Evolutionary conservation across 1,139 yeast species (phyloP).

Genomic region (Saccharomyces hybrid): DNA sequence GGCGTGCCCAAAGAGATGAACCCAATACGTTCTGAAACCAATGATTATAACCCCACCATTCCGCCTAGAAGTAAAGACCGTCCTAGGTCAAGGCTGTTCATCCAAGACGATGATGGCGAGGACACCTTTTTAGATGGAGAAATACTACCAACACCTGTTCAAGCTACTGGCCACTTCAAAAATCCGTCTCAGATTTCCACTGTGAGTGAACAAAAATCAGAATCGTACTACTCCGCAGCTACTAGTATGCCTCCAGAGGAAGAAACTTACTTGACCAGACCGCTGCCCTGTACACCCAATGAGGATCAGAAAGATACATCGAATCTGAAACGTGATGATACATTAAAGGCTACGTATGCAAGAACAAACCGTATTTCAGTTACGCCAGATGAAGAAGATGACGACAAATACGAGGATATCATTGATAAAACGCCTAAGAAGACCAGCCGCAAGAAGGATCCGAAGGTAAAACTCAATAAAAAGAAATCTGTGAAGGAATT

Average conservation of each 20-base stretch:
- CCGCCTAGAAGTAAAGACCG: conserved; percentile 31
- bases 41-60: conserved; percentile 24
- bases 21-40: conserved; percentile 21
- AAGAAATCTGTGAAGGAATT: conserved; percentile 24
- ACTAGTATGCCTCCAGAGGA: conserved; percentile 8
- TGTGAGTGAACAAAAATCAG: conserved; percentile 14
- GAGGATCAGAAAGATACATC: conserved; percentile 3
- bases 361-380: background rate
- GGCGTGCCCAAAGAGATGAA: conserved; percentile 8
- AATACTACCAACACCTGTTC: background rate
- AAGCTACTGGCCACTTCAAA: background rate
- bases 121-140: conserved; percentile 1
- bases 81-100: conserved; percentile 24
- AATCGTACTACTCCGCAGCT: conserved; percentile 20
- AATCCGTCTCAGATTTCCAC: conserved; percentile 8
- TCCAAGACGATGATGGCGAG: conserved; percentile 17
- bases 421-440: conserved; percentile 7
- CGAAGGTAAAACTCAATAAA: conserved; percentile 5
- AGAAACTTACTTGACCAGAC: conserved; percentile 13
- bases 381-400: conserved; percentile 4
- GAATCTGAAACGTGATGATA: background rate
- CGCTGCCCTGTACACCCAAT: conserved; percentile 18
- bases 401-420: conserved; percentile 14
- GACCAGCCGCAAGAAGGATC: conserved; percentile 1
- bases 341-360: background rate